Base-by-base conservation (phyloP, 1,284 basidiomycete species). In the Moniliophthora roreri region DNA sequence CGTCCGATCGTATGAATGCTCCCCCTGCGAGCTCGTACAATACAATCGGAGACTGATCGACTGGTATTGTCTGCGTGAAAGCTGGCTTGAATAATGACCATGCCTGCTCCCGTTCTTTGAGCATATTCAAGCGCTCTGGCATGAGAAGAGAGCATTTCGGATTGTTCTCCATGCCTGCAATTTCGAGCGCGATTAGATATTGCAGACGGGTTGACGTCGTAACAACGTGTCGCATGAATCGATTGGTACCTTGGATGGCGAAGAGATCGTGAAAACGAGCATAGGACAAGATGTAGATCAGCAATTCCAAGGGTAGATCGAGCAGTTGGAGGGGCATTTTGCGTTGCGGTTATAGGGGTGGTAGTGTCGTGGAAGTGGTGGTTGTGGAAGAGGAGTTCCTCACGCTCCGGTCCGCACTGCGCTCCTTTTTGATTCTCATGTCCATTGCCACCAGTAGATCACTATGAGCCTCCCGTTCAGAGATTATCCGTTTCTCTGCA, bases 161-260 rank as follows among this genome's bases (percentile, higher is more conserved):
- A 28, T 55, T 55, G 39, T 55, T 49, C 34, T 51, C 48, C 44
- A 55, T 35, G 16, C 53, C 53, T 8, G 45, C 37, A 13, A 46
- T 47, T 11, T 50, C 37, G 28, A 55, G 44, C 2, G 36, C 36
- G 24, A 51, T 48, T 9, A 37, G 24, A 32, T 55, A 55, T 24
- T 55, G 53, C 6, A 51, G 35, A 26, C n/a, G 24, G 20, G 28
- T 34, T 7, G 48, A 54, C 37, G 41, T 36, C 0, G 53, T 32
- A 10, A 50, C 45, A 11, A 50, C 28, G 28, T 46, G 35, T 11
- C 23, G 37, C 15, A 51, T 13, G 34, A 48, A 37, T 20, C 36
- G 34, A 15, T 44, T 41, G 18, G 45, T 51, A 1, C 16, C n/a
- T 28, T 48, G 53, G 13, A 41, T 45, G 18, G 35, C 20, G 13